Evolutionary conservation across 2,329 filamentous ascomycete genomes (phyloP).

Genomic region (Ambrosiella xylebori): DNA sequence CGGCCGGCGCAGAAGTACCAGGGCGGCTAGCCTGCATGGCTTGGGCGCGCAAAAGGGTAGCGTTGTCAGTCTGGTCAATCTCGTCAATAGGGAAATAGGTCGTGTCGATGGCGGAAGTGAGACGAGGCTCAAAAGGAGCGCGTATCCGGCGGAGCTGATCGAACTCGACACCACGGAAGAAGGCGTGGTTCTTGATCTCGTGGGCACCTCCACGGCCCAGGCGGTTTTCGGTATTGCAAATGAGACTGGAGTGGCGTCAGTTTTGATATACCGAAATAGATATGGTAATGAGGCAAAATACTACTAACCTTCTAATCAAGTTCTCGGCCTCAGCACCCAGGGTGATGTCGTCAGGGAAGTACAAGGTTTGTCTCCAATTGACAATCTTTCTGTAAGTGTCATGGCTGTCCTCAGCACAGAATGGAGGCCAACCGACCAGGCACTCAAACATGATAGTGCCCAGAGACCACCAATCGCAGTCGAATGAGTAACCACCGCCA

Average conservation of each 20-base stretch:
- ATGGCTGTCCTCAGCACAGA: slow-evolving; percentile 88
- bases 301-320: slow-evolving; percentile 67
- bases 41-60: slow-evolving; percentile 69
- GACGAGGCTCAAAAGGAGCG: slow-evolving; percentile 85
- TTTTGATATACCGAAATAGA: not conserved
- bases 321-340: slow-evolving; percentile 79
- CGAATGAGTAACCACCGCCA: slow-evolving; percentile 55
- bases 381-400: slow-evolving; percentile 99
- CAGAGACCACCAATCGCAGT: slow-evolving; percentile 71
- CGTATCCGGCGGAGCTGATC: slow-evolving; percentile 82
- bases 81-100: slow-evolving; percentile 98
- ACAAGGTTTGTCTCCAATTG: slow-evolving; percentile 88
- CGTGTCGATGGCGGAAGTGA: slow-evolving; percentile 86
- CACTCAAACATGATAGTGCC: slow-evolving; percentile 79
- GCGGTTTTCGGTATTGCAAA: slow-evolving; percentile 85
- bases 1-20: slow-evolving; percentile 16
- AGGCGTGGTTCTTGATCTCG: slow-evolving; percentile 84
- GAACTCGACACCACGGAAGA: slow-evolving; percentile 95
- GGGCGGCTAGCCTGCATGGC: slow-evolving; percentile 50
- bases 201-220: slow-evolving; percentile 72
- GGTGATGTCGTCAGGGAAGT: slow-evolving; percentile 90
- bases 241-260: slow-evolving; percentile 41
- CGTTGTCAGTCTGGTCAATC: slow-evolving; percentile 91
- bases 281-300: not conserved
- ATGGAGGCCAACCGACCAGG: slow-evolving; percentile 66